phyloP scores from a whole-genome alignment of 306 rosid genomes.

The Delonix regia region DNA sequence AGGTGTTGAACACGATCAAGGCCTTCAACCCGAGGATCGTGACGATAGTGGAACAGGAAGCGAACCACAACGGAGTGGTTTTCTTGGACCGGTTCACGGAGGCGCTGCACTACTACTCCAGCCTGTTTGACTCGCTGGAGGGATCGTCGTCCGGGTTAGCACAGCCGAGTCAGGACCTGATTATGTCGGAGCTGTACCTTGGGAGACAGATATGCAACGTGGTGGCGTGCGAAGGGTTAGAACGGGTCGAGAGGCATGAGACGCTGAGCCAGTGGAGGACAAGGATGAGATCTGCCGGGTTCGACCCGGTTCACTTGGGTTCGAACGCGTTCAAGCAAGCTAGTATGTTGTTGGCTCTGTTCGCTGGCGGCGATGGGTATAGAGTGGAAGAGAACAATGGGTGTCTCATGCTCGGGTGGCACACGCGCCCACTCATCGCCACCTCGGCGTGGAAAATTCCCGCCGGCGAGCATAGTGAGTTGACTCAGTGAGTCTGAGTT shows the following conservation, averaged over 20 bases:
- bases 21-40: slow-evolving; percentile 66
- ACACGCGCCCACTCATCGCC: slow-evolving; percentile 81
- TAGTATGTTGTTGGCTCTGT: slow-evolving; percentile 62
- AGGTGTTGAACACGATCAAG: slow-evolving; percentile 54
- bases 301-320: slow-evolving; percentile 74
- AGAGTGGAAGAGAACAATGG: slow-evolving; percentile 79
- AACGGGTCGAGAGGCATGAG: slow-evolving; percentile 88
- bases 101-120: slow-evolving; percentile 77
- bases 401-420: slow-evolving; percentile 87
- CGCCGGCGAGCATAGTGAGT: slow-evolving; percentile 42
- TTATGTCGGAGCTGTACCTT: slow-evolving; percentile 75
- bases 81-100: slow-evolving; percentile 85
- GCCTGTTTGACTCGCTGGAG: slow-evolving; percentile 77
- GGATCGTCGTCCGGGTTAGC: slow-evolving; percentile 51
- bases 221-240: slow-evolving; percentile 75
- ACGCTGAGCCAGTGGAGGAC: slow-evolving; percentile 67
- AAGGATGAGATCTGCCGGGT: slow-evolving; percentile 64
- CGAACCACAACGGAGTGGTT: slow-evolving; percentile 70
- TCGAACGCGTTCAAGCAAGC: slow-evolving; percentile 90
- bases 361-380: slow-evolving; percentile 75
- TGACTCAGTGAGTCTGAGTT: slow-evolving; percentile 38
- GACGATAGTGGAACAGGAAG: slow-evolving; percentile 78
- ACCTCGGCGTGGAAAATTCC: slow-evolving; percentile 83
- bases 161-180: slow-evolving; percentile 51
- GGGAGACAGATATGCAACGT: slow-evolving; percentile 82